These are phyloP conservation scores for Astathelohania contejeani DNA, from an alignment of 371 early-diverging fungal genomes.

Conservation along the genomic window DNA sequence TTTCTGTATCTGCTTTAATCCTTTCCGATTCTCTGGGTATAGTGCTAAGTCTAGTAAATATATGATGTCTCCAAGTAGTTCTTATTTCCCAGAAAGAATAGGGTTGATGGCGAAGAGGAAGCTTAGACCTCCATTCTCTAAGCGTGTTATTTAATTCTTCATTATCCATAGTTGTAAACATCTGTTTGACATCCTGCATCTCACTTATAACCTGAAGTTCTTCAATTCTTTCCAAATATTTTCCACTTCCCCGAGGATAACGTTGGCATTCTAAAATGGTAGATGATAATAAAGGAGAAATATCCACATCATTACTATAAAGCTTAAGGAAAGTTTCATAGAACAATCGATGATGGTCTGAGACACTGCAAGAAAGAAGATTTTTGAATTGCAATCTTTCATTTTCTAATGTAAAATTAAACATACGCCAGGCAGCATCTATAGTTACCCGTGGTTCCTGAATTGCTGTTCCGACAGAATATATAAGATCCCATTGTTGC, in stretches of 20 bases:
- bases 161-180: slow-evolving; percentile 21
- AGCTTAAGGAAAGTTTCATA: slow-evolving; percentile 17
- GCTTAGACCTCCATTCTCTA: slow-evolving; percentile 35
- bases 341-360: no score
- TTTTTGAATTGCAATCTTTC: slow-evolving; percentile 4
- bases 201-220: slow-evolving; percentile 42
- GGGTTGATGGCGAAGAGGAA: slow-evolving; percentile 9
- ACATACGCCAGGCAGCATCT: slow-evolving; percentile 26
- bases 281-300: slow-evolving; percentile 12
- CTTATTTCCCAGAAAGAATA: slow-evolving; percentile 1
- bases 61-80: slow-evolving; percentile 21
- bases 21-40: slow-evolving; percentile 10
- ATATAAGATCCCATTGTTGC: slow-evolving; percentile 48
- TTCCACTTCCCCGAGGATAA: slow-evolving; percentile 13
- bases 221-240: slow-evolving; percentile 12
- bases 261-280: slow-evolving; percentile 24
- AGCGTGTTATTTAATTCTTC: slow-evolving; percentile 25
- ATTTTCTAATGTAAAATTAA: slow-evolving; percentile 30
- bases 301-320: slow-evolving; percentile 14
- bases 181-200: slow-evolving; percentile 39
- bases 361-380: slow-evolving; percentile 1
- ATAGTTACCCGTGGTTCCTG: slow-evolving; percentile 20
- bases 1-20: slow-evolving; percentile 37
- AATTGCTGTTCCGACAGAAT: slow-evolving; percentile 22
- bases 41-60: slow-evolving; percentile 4